Conservation (phyloP, 2,329 filamentous ascomycete genomes). For the Chrysoporthe cubensis region DNA sequence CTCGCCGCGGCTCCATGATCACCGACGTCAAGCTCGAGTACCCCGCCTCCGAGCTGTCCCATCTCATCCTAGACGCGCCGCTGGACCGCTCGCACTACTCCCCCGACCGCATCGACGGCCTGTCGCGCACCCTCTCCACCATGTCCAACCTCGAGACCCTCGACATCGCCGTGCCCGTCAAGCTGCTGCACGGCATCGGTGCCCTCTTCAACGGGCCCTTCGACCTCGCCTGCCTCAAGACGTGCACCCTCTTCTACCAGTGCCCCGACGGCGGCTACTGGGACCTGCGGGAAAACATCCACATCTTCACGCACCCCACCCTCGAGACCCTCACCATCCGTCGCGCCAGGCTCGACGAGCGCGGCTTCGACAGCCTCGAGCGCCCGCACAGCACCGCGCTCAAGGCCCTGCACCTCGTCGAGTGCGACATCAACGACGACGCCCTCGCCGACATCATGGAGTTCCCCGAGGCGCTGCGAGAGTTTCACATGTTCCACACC, state of each 20-base stretch:
- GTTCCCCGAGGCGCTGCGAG: constrained; percentile 48
- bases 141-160: constrained; percentile 55
- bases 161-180: constrained; percentile 49
- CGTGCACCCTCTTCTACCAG: constrained; percentile 53
- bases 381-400: constrained; percentile 51
- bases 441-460: constrained; percentile 46
- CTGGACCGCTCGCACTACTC: constrained; percentile 40
- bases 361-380: constrained; percentile 52
- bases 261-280: constrained; percentile 49
- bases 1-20: constrained; percentile 52
- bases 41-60: constrained; percentile 47
- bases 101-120: constrained; percentile 44
- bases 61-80: constrained; percentile 45
- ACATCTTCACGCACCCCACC: constrained; percentile 55
- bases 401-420: constrained; percentile 48
- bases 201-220: constrained; percentile 55
- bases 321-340: constrained; percentile 50
- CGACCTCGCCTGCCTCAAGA: constrained; percentile 51
- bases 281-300: constrained; percentile 56
- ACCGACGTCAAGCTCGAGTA: constrained; percentile 50
- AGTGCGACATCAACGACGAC: constrained; percentile 55
- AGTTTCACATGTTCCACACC: constrained; percentile 53
- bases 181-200: constrained; percentile 50
- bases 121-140: constrained; percentile 51
- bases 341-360: constrained; percentile 50